Base-by-base conservation (phyloP, 106 monocot species). In the Acanthochlamys bracteata region DNA sequence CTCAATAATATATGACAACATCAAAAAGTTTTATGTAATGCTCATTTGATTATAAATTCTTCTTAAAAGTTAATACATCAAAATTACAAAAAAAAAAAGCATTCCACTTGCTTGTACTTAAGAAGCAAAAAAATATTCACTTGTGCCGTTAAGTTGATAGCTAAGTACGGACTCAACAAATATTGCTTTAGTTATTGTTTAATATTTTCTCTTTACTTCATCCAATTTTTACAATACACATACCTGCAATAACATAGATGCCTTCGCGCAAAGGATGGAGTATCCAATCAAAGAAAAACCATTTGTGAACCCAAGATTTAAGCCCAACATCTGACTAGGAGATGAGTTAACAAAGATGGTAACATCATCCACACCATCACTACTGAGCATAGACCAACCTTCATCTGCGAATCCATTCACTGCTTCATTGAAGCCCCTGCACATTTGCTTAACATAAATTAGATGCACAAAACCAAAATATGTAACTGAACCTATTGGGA, bases 181-280 rank as follows among this genome's bases (percentile, higher is more conserved):
- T 9, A 1, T 49, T 49, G 2, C 17, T 14, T 14, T 2, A 49
- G 9, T 14, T 49, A 17, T 49, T 17, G 49, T 49, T 33, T 6
- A 33, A 33, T 6, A 33, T n/a, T n/a, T n/a, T n/a, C n/a, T n/a
- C n/a, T n/a, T n/a, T n/a, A n/a, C n/a, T n/a, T n/a, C n/a, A n/a
- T n/a, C n/a, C n/a, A 46, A 54, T 16, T 11, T 19, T 16, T 54
- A 16, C 53, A 16, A 14, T 7, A 67, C 56, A 41, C 25, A n/a
- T 24, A 87, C 87, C 87, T 83, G 79, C 57, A 87, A 62, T 58
- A 87, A 83, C 80, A 87, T 87, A 25, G 87, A 83, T 67, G 83
- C 79, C 76, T 87, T 87, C 0, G 80, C 87, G 75, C 87, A 87
- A 21, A 87, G 71, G 21, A 87, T 70, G 20, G 80, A 61, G 46